A percentile compares a stretch with the other conserved stretches of the same genome.
Conservation (phyloP, 345 rosid genomes). For the Camelina hispida region DNA sequence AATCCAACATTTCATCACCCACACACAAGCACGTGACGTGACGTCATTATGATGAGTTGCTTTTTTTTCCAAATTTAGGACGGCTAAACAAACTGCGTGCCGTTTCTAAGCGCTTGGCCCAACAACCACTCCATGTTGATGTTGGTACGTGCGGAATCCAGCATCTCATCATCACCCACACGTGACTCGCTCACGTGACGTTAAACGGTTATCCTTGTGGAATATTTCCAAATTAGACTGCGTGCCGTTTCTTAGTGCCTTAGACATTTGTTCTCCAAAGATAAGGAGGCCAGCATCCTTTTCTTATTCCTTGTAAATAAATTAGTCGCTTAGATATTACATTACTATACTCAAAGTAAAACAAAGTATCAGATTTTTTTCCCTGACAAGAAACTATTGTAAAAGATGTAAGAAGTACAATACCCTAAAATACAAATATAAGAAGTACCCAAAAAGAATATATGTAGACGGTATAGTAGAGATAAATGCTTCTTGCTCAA, state of each 20-base stretch:
- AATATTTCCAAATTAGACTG: background rate
- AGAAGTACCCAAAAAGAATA: conserved; percentile 31
- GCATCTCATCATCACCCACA: conserved; percentile 32
- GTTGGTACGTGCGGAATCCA: conserved; percentile 26
- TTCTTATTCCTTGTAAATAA: conserved; percentile 1
- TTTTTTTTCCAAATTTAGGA: background rate
- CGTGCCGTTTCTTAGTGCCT: conserved; percentile 19
- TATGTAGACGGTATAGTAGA: background rate
- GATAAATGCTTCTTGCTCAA: conserved; percentile 18
- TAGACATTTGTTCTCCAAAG: background rate
- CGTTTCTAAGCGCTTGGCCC: conserved; percentile 18
- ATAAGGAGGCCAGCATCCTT: background rate
- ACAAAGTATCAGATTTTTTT: conserved; percentile 28
- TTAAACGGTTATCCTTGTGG: background rate
- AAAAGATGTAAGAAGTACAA: conserved; percentile 25
- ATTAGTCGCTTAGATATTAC: conserved; percentile 2
- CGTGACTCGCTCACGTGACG: conserved; percentile 15
- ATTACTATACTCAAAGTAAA: conserved; percentile 12
- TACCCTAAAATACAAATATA: conserved; percentile 23
- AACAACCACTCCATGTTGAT: conserved; percentile 14
- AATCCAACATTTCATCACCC: conserved; percentile 39
- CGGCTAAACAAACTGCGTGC: conserved; percentile 21
- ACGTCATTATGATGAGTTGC: background rate
- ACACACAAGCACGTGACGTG: conserved; percentile 26
- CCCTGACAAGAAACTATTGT: conserved; percentile 12